phyloP scores from a whole-genome alignment of 1,139 yeast species.

The Suhomyces wounanorum region DNA sequence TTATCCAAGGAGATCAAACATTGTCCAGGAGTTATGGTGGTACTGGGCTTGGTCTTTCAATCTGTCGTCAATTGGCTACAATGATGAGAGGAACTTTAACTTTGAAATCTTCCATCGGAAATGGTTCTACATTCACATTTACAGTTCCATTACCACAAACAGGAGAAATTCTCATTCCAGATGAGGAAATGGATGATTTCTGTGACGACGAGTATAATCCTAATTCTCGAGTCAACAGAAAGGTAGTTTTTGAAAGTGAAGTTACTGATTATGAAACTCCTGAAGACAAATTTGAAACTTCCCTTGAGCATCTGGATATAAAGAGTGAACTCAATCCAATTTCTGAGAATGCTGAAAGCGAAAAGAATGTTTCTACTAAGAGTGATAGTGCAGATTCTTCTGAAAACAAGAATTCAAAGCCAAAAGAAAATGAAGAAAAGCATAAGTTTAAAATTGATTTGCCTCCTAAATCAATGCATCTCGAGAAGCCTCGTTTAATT shows the following conservation, averaged over 20 bases:
- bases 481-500: conserved; percentile 49
- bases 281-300: conserved; percentile 2
- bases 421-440: conserved; percentile 2
- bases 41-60: conserved; percentile 91
- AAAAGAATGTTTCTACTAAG: background rate
- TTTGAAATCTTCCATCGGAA: conserved; percentile 66
- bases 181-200: conserved; percentile 40
- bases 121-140: conserved; percentile 80
- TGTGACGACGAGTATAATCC: conserved; percentile 50
- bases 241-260: conserved; percentile 34
- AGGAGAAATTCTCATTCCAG: conserved; percentile 54
- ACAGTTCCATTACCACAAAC: conserved; percentile 77
- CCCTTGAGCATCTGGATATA: background rate
- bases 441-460: conserved; percentile 14
- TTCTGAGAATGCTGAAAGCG: background rate
- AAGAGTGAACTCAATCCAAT: background rate
- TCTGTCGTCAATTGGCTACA: conserved; percentile 85
- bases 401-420: background rate
- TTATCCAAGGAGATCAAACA: conserved; percentile 96
- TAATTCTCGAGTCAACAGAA: conserved; percentile 36
- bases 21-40: conserved; percentile 91
- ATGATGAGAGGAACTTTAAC: conserved; percentile 87
- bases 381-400: background rate
- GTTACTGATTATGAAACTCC: background rate
- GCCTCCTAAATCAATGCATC: conserved; percentile 14